Conservation (phyloP, 1,284 basidiomycete species). For the Irpex sp. region DNA sequence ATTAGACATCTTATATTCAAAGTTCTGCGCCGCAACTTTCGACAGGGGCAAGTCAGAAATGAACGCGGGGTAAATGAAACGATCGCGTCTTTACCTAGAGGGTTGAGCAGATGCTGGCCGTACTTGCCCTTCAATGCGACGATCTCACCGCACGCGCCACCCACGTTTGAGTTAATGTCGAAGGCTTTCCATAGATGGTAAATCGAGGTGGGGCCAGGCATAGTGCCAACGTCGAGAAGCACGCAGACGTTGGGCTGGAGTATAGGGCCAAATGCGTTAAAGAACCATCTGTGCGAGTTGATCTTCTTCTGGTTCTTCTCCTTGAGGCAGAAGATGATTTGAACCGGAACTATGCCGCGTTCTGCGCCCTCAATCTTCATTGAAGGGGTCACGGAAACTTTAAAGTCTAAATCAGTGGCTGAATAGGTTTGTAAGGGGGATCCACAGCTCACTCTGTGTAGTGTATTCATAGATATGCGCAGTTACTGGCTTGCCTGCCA, state of each 20-base stretch:
- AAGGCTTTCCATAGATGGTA: conserved; percentile 98
- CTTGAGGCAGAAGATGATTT: conserved; percentile 93
- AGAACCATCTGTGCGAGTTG: conserved; percentile 93
- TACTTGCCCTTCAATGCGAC: conserved; percentile 87
- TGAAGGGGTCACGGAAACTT: conserved; percentile 77
- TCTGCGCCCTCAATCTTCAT: conserved; percentile 82
- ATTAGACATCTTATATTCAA: conserved; percentile 97
- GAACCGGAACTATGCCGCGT: conserved; percentile 79
- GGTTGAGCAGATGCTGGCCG: conserved; percentile 74
- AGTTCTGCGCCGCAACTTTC: conserved; percentile 83
- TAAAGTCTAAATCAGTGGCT: conserved; percentile 11
- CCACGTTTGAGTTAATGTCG: conserved; percentile 93
- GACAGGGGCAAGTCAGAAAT: background rate
- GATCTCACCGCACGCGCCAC: conserved; percentile 96
- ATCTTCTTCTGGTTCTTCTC: conserved; percentile 92
- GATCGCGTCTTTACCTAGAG: conserved; percentile 47
- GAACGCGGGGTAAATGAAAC: background rate
- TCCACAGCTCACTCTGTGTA: conserved; percentile 61
- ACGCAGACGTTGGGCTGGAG: conserved; percentile 88
- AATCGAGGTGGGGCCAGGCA: conserved; percentile 84
- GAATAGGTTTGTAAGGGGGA: background rate
- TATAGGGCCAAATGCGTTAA: conserved; percentile 80
- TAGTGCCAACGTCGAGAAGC: conserved; percentile 91
- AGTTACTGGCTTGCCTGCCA: conserved; percentile 81
- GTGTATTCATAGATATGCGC: conserved; percentile 97